These are phyloP conservation scores for Hypericum androsaemum DNA, from an alignment of 345 rosid genomes.

Conservation along the genomic window DNA sequence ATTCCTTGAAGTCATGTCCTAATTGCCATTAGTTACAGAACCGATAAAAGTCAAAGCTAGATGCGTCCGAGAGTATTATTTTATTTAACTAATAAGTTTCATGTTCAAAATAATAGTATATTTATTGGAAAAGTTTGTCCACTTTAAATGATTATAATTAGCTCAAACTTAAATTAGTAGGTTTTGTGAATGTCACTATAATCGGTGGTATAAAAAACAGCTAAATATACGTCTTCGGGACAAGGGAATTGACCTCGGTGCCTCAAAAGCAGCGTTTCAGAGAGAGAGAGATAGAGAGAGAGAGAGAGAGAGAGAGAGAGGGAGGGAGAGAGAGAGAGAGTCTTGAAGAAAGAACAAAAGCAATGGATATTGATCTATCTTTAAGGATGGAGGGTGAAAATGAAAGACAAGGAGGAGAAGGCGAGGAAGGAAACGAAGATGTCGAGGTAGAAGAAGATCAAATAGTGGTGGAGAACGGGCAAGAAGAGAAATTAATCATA, in stretches of 20 bases:
- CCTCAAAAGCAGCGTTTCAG: conserved; percentile 39
- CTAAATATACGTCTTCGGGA: conserved; percentile 19
- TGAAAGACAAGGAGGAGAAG: conserved; percentile 2
- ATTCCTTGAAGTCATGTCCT: conserved; percentile 10
- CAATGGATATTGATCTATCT: conserved; percentile 38
- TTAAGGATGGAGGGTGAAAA: conserved; percentile 30
- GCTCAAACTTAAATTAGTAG: too few species aligned
- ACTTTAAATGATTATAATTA: too few species aligned
- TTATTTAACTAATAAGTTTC: too few species aligned
- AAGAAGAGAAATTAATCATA: background rate
- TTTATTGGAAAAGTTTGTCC: too few species aligned
- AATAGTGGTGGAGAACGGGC: background rate
- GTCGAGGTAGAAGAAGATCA: background rate
- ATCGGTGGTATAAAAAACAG: too few species aligned
- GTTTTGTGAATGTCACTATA: too few species aligned
- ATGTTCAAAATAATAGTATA: too few species aligned
- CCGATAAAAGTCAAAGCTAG: conserved; percentile 37
- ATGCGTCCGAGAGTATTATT: conserved; percentile 20
- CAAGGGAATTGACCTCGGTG: conserved; percentile 53
- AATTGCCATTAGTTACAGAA: conserved; percentile 18
- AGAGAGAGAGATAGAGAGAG: background rate
- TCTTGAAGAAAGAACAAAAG: conserved; percentile 2
- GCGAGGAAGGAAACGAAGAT: background rate
- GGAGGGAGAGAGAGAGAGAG: background rate
- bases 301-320: background rate